These are phyloP conservation scores for Moelleriella libera DNA, from an alignment of 2,329 filamentous ascomycete genomes.

Conservation along the genomic window DNA sequence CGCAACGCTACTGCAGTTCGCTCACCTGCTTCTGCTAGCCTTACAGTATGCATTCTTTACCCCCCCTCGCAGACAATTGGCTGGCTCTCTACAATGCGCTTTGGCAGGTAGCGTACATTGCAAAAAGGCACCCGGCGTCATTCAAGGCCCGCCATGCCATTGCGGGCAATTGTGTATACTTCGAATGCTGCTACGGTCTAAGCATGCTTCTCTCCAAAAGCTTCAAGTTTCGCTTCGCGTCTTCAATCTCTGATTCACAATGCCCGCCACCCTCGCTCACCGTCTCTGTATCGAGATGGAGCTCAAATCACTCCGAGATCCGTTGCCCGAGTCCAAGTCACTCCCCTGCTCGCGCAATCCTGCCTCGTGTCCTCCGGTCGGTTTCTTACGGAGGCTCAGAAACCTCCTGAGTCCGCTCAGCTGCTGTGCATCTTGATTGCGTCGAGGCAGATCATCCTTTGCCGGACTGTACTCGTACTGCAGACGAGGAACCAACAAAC, in stretches of 20 bases:
- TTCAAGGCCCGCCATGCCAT: too few species aligned
- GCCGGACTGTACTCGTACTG: conserved; percentile 39
- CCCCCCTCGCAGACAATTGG: too few species aligned
- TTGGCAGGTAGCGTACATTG: too few species aligned
- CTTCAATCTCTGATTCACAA: not conserved
- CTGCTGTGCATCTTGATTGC: conserved; percentile 14
- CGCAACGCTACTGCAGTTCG: too few species aligned
- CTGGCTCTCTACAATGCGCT: too few species aligned
- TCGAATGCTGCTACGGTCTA: too few species aligned
- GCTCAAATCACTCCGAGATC: conserved; percentile 4
- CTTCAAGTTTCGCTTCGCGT: too few species aligned
- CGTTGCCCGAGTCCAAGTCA: conserved; percentile 11
- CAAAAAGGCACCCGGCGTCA: too few species aligned
- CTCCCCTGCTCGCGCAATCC: conserved; percentile 9
- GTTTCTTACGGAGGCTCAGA: conserved; percentile 28
- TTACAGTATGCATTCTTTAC: too few species aligned
- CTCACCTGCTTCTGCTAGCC: too few species aligned
- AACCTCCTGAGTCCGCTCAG: conserved; percentile 28
- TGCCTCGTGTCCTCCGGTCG: conserved; percentile 6
- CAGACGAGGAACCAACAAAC: conserved; percentile 70
- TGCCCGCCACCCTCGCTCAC: not conserved
- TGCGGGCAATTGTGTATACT: too few species aligned
- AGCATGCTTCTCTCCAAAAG: too few species aligned
- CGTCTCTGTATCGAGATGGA: conserved; percentile 3
- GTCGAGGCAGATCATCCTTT: conserved; percentile 17